These are phyloP conservation scores for Beauveria australis DNA, from an alignment of 2,329 filamentous ascomycete species.

Conservation along the genomic window DNA sequence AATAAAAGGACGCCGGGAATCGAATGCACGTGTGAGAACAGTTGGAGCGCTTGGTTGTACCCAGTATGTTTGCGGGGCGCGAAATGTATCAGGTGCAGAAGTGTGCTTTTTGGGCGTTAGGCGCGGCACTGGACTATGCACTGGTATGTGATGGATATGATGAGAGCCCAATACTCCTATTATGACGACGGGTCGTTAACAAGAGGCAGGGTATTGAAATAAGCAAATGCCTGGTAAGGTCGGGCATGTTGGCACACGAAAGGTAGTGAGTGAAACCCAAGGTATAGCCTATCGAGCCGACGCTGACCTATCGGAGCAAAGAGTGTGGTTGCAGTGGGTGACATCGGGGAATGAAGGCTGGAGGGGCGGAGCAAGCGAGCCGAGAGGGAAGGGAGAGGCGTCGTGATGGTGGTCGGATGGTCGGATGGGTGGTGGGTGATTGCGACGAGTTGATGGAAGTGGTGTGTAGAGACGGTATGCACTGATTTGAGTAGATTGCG, in stretches of 20 bases:
- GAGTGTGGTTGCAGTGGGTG: not conserved
- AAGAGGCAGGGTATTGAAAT: too few relatives aligned
- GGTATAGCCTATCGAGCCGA: not conserved
- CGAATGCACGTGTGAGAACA: not conserved
- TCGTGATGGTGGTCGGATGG: not conserved
- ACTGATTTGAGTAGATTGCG: not conserved
- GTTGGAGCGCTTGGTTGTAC: not conserved
- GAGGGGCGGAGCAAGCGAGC: constrained; percentile 1
- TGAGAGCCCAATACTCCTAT: not conserved
- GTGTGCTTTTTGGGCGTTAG: not conserved
- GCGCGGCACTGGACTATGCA: not conserved
- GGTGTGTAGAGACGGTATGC: not conserved
- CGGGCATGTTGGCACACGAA: not conserved
- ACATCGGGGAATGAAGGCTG: not conserved
- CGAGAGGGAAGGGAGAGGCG: not conserved
- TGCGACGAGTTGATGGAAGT: not conserved
- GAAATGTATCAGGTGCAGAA: not conserved
- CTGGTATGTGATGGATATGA: not conserved
- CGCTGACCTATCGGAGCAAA: constrained; percentile 5
- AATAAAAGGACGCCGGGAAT: too few relatives aligned
- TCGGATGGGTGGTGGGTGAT: not conserved
- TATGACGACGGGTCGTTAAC: not conserved
- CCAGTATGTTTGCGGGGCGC: not conserved
- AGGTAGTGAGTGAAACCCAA: not conserved
- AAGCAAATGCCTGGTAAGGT: not conserved